Evolutionary conservation across 257 asterid species (phyloP).

Genomic region (Lavandula angustifolia): DNA sequence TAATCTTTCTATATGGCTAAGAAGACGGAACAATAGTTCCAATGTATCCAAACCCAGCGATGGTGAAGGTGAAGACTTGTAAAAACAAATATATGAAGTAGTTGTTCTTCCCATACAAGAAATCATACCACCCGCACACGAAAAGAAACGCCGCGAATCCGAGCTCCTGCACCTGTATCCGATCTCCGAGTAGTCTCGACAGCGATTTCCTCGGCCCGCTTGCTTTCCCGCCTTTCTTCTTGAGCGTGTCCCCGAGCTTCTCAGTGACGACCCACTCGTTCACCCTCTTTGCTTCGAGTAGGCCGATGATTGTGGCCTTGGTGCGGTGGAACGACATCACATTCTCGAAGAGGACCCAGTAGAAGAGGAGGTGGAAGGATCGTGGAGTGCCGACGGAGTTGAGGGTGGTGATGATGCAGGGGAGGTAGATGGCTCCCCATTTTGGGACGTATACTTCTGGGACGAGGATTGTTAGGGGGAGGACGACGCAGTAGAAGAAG

Average conservation of each 20-base stretch:
- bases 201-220: slow-evolving; percentile 44
- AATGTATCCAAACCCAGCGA: slow-evolving; percentile 83
- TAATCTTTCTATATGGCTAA: slow-evolving; percentile 25
- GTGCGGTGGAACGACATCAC: slow-evolving; percentile 96
- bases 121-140: slow-evolving; percentile 87
- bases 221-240: slow-evolving; percentile 59
- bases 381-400: slow-evolving; percentile 96
- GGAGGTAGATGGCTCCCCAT: slow-evolving; percentile 92
- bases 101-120: slow-evolving; percentile 67
- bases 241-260: slow-evolving; percentile 80
- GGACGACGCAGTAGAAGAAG: slow-evolving; percentile 66
- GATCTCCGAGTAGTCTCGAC: slow-evolving; percentile 57
- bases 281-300: slow-evolving; percentile 79
- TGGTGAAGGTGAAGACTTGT: slow-evolving; percentile 77
- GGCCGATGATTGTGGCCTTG: slow-evolving; percentile 89
- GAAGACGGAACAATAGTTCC: slow-evolving; percentile 80
- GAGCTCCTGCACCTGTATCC: slow-evolving; percentile 70
- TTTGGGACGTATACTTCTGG: slow-evolving; percentile 72
- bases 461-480: slow-evolving; percentile 58
- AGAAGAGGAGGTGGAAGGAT: slow-evolving; percentile 84
- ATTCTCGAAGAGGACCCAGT: slow-evolving; percentile 93
- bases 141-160: slow-evolving; percentile 79
- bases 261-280: slow-evolving; percentile 37
- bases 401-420: slow-evolving; percentile 80
- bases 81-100: slow-evolving; percentile 82